Evolutionary conservation across 768 basidiomycete genomes (phyloP).

Genomic region (Collybiopsis confluens): DNA sequence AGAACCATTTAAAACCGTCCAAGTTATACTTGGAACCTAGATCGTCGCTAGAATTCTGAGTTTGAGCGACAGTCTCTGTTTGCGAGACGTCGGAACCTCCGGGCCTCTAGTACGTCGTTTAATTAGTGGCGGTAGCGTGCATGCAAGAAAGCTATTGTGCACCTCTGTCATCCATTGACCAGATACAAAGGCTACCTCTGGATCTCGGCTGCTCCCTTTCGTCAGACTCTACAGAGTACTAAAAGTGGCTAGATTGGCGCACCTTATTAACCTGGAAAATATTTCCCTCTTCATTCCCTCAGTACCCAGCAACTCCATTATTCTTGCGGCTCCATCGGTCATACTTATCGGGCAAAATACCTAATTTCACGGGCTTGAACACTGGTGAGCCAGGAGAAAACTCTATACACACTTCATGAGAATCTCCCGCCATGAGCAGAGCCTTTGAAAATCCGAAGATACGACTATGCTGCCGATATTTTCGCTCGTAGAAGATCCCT

Average conservation of each 20-base stretch:
- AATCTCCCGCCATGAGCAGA: conserved; percentile 58
- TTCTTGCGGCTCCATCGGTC: conserved; percentile 76
- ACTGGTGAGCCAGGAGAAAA: not conserved
- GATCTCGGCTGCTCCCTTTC: conserved; percentile 50
- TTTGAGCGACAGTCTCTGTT: conserved; percentile 60
- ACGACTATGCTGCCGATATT: conserved; percentile 56
- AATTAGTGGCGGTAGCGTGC: not conserved
- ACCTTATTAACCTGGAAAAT: conserved; percentile 61
- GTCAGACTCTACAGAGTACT: not conserved
- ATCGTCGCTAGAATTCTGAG: conserved; percentile 25
- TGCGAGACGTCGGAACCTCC: conserved; percentile 75
- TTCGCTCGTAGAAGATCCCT: conserved; percentile 64
- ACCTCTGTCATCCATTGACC: conserved; percentile 89
- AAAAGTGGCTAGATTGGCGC: not conserved
- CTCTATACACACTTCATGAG: conserved; percentile 45
- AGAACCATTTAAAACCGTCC: conserved; percentile 82
- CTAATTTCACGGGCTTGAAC: conserved; percentile 24
- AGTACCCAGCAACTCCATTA: conserved; percentile 64
- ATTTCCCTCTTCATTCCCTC: conserved; percentile 55
- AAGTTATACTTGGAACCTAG: conserved; percentile 53
- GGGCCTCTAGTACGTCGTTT: conserved; percentile 43
- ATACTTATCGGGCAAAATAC: conserved; percentile 73
- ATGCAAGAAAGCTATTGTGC: conserved; percentile 25
- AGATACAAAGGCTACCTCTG: conserved; percentile 57
- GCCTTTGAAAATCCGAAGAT: conserved; percentile 64